Evolutionary conservation across 192 early-diverging fungal species (phyloP).

Genomic region (Backusella sp.): DNA sequence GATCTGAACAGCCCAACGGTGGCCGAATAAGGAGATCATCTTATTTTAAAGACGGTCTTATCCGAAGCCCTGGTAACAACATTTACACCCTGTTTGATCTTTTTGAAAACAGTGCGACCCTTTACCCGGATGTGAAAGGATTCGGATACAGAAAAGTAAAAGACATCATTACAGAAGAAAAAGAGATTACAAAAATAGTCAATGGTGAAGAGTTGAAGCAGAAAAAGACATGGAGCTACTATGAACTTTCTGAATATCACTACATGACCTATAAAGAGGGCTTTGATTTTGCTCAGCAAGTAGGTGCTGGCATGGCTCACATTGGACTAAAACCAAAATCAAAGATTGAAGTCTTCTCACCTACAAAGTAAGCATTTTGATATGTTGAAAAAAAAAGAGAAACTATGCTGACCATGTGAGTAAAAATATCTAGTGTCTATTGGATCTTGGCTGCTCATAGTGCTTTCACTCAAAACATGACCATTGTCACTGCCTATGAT

Average conservation of each 20-base stretch:
- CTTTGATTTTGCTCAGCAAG: conserved; percentile 40
- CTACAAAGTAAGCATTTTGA: conserved; percentile 54
- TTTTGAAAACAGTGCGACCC: conserved; percentile 51
- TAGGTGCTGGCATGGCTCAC: conserved; percentile 72
- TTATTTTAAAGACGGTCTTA: conserved; percentile 45
- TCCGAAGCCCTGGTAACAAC: conserved; percentile 37
- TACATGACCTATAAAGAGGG: conserved; percentile 82
- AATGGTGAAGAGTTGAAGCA: conserved; percentile 57
- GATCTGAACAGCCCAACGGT: conserved; percentile 21
- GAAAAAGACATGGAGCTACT: conserved; percentile 82
- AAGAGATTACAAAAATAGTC: conserved; percentile 61
- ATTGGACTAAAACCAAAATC: conserved; percentile 51
- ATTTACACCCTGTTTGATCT: conserved; percentile 74
- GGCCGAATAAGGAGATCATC: conserved; percentile 46
- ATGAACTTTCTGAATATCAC: conserved; percentile 71
- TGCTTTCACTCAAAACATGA: conserved; percentile 67
- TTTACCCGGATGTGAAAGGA: conserved; percentile 52
- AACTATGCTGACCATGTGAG: no score
- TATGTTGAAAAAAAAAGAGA: not conserved
- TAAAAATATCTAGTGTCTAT: conserved; percentile 7
- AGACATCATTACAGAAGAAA: conserved; percentile 68
- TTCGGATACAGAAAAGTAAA: conserved; percentile 71
- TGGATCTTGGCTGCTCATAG: conserved; percentile 38
- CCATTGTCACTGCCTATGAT: conserved; percentile 84
- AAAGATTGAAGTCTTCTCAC: conserved; percentile 67